Base-by-base conservation (phyloP, 176 grass and related monocot species). In the Juncus effusus region DNA sequence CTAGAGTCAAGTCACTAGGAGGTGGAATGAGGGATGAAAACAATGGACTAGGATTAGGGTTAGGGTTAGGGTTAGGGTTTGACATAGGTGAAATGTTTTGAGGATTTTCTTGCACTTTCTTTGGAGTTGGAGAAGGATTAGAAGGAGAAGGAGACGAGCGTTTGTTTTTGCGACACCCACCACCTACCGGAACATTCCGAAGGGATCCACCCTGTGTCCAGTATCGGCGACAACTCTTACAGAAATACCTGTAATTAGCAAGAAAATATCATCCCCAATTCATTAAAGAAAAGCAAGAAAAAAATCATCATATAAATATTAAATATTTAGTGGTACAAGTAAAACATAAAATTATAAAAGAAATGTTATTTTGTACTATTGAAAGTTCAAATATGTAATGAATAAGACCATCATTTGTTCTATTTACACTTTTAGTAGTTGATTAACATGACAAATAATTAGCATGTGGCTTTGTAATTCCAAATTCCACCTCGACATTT, bases 101-200 rank as follows among this genome's bases (percentile, higher is more conserved):
- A 55, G 14, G 38, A 3, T 71, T 71, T 55, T 71, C 68, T 58
- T 71, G 68, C 54, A 59, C 14, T 71, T 71, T 71, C 68, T 71
- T 71, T 35, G 68, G 38, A 36, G 54, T 71, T 3, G 68, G 65
- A 3, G 51, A 71, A 38, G 54, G 42, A 16, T 71, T 71, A 5
- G 53, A 55, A 44, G 68, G 54, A 3, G 68, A 71, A 40, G 68
- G 6, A 71, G 68, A 71, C 42, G 68, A 38, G 0, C 54, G 68
- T 42, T 71, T 71, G 38, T 71, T 71, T 59, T 71, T 71, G 39
- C 68, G 68, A 40, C 68, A 71, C 40, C 68, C 68, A 42, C 68
- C 68, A 7, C 68, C 68, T 42, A 71, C 68, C 2, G 68, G 68
- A 57, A 71, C 68, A 59, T 71, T 71, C n/a, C 68, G 68, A 13